phyloP scores from a whole-genome alignment of 176 grass and related monocot species.

The Areca catechu region DNA sequence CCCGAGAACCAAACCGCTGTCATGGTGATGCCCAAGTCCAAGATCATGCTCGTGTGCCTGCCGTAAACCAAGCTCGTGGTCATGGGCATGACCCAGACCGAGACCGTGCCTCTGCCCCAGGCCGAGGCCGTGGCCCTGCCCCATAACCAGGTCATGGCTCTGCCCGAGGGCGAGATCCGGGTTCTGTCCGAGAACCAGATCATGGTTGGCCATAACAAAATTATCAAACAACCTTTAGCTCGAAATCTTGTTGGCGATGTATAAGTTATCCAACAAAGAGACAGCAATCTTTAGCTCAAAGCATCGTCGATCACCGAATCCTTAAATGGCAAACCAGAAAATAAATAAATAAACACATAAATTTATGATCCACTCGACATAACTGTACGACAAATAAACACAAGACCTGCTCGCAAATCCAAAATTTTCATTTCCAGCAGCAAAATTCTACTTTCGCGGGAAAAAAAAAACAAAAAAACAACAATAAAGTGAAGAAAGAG shows the following conservation, averaged over 20 bases:
- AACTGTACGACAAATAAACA: too few relatives aligned
- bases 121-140: slow-evolving; percentile 32
- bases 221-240: background rate
- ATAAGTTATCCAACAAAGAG: background rate
- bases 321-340: too few relatives aligned
- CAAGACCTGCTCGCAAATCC: background rate
- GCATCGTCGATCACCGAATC: too few relatives aligned
- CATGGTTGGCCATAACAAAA: slow-evolving; percentile 63
- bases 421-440: background rate
- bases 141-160: slow-evolving; percentile 53
- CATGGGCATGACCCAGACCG: slow-evolving; percentile 42
- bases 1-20: slow-evolving; percentile 51
- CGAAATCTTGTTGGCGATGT: slow-evolving; percentile 45
- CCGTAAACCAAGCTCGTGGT: slow-evolving; percentile 40
- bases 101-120: slow-evolving; percentile 42
- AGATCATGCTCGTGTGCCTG: slow-evolving; percentile 26
- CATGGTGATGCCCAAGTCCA: slow-evolving; percentile 42
- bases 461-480: too few relatives aligned
- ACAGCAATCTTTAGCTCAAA: background rate
- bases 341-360: too few relatives aligned
- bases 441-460: too few relatives aligned
- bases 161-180: slow-evolving; percentile 69
- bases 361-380: too few relatives aligned
- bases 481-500: too few relatives aligned
- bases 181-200: slow-evolving; percentile 78